Evolutionary conservation across 2,329 filamentous ascomycete genomes (phyloP).

Genomic region (Cytospora mali): DNA sequence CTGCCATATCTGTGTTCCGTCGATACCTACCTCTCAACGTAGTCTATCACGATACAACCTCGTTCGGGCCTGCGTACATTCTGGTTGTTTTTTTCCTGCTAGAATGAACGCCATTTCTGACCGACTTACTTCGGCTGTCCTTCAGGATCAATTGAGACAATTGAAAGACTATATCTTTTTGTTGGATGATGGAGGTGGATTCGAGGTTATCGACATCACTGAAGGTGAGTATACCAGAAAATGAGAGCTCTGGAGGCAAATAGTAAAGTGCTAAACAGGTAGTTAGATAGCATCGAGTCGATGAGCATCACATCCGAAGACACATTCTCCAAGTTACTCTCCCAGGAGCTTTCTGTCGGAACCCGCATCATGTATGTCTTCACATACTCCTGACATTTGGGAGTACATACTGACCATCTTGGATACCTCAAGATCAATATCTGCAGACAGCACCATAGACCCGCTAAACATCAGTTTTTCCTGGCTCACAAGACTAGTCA

Average conservation of each 20-base stretch:
- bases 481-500: conserved; percentile 15
- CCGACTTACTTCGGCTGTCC: conserved; percentile 1
- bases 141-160: conserved; percentile 8
- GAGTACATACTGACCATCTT: neutral
- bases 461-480: conserved; percentile 17
- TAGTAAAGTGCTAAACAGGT: neutral
- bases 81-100: neutral
- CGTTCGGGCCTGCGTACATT: too few relatives aligned
- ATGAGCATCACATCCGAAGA: neutral
- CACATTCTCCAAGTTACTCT: neutral
- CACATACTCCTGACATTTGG: neutral
- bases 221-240: neutral
- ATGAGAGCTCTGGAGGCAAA: neutral
- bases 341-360: neutral
- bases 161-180: conserved; percentile 16
- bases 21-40: too few relatives aligned
- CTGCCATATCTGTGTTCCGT: neutral
- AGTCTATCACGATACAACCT: too few relatives aligned
- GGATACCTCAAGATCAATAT: conserved; percentile 15
- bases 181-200: conserved; percentile 5
- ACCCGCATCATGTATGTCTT: conserved; percentile 19
- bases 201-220: conserved; percentile 16
- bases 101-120: neutral
- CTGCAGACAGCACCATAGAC: conserved; percentile 17
- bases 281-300: neutral